phyloP scores from a whole-genome alignment of 2,329 filamentous ascomycete genomes.

The Pochonia chlamydosporia region DNA sequence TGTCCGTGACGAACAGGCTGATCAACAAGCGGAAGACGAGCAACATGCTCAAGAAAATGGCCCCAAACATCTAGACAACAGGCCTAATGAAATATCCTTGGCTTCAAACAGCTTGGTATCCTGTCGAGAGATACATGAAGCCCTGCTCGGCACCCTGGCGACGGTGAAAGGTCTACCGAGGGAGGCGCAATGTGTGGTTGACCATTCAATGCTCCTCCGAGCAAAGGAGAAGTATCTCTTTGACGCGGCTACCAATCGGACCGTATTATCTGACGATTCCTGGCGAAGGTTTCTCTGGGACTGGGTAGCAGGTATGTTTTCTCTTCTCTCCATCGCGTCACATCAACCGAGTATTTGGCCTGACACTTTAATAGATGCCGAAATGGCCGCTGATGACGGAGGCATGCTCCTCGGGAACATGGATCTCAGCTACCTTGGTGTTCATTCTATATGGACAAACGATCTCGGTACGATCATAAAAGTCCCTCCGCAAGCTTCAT shows the following conservation, averaged over 20 bases:
- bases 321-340: background rate
- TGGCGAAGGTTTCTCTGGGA: constrained; percentile 78
- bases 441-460: constrained; percentile 66
- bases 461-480: constrained; percentile 47
- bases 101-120: constrained; percentile 36
- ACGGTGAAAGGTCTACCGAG: constrained; percentile 41
- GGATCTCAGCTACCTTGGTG: constrained; percentile 71
- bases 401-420: constrained; percentile 65
- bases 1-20: constrained; percentile 22
- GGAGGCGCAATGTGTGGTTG: constrained; percentile 45
- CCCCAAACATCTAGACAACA: constrained; percentile 22
- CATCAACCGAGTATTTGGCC: background rate
- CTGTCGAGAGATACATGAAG: constrained; percentile 53
- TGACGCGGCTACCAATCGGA: constrained; percentile 58
- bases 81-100: constrained; percentile 29
- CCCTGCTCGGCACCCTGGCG: constrained; percentile 39
- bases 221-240: constrained; percentile 59
- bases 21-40: constrained; percentile 15
- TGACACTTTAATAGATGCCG: constrained; percentile 43
- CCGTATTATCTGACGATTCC: constrained; percentile 63
- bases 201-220: constrained; percentile 54
- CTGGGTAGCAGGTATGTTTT: constrained; percentile 57
- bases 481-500: background rate
- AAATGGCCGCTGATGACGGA: constrained; percentile 56
- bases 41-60: constrained; percentile 18